Evolutionary conservation across 805 yeast genomes (phyloP).

Genomic region (Candida sphagnicola): DNA sequence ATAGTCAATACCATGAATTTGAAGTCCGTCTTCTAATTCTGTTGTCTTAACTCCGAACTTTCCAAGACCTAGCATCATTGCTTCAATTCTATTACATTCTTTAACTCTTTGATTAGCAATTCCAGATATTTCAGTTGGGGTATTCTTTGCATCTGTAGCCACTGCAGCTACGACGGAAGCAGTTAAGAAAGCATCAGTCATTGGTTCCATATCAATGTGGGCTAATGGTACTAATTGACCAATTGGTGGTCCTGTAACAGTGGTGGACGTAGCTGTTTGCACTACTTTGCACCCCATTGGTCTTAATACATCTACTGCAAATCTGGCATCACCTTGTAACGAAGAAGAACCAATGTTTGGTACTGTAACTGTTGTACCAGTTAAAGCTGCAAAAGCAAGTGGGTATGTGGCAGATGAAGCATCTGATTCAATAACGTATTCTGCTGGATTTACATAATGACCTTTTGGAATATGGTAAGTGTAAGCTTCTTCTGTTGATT

Average conservation of each 20-base stretch:
- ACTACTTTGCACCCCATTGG: slow-evolving; percentile 94
- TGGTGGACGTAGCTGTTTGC: slow-evolving; percentile 82
- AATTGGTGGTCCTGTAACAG: slow-evolving; percentile 82
- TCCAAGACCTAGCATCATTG: slow-evolving; percentile 85
- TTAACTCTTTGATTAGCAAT: slow-evolving; percentile 98
- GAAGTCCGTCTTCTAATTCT: slow-evolving; percentile 91
- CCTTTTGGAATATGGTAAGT: slow-evolving; percentile 92
- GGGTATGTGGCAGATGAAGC: slow-evolving; percentile 99
- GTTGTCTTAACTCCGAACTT: slow-evolving; percentile 85
- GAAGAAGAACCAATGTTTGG: slow-evolving; percentile 93
- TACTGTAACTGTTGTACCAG: slow-evolving; percentile 87
- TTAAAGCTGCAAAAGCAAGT: slow-evolving; percentile 93
- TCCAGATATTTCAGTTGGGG: slow-evolving; percentile 79
- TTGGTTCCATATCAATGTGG: slow-evolving; percentile 95
- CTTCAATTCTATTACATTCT: slow-evolving; percentile 93
- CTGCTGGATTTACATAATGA: slow-evolving; percentile 71
- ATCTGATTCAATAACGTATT: slow-evolving; percentile 90
- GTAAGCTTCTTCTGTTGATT: slow-evolving; percentile 66
- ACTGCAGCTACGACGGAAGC: slow-evolving; percentile 97
- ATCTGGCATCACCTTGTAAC: slow-evolving; percentile 94
- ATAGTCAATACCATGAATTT: slow-evolving; percentile 65
- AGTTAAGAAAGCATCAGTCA: slow-evolving; percentile 98
- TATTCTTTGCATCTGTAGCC: slow-evolving; percentile 44
- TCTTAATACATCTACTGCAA: slow-evolving; percentile 85
- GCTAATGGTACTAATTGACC: slow-evolving; percentile 68